Percentiles rank a stretch among this genome's conserved stretches.
Conservation (phyloP, 129 eudicot genomes). For the Silybum marianum region DNA sequence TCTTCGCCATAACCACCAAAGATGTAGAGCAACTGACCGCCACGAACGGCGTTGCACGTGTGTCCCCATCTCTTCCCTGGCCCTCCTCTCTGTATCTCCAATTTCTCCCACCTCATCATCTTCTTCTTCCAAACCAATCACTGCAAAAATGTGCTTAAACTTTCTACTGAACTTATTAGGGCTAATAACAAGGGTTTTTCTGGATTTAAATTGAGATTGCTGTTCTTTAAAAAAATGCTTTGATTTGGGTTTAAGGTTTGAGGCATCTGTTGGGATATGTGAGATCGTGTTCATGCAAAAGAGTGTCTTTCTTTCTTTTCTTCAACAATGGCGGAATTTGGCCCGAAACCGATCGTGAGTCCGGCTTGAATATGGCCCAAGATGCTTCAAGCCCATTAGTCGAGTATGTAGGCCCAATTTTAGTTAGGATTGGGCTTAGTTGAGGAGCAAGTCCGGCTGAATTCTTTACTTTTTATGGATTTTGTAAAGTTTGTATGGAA, state of each 20-base stretch:
- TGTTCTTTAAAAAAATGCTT: not conserved
- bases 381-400: not conserved
- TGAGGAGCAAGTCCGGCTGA: too few relatives aligned
- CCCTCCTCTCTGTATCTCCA: constrained; percentile 48
- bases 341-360: not conserved
- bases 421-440: too few relatives aligned
- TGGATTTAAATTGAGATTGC: not conserved
- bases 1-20: constrained; percentile 94
- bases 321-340: not conserved
- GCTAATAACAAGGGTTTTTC: constrained; percentile 22
- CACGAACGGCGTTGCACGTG: constrained; percentile 90
- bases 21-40: constrained; percentile 84
- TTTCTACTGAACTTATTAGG: constrained; percentile 17
- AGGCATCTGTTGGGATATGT: constrained; percentile 26
- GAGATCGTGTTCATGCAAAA: constrained; percentile 24
- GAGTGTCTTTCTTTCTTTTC: not conserved
- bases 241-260: constrained; percentile 31
- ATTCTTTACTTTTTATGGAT: too few relatives aligned
- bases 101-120: constrained; percentile 86
- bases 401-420: not conserved
- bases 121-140: constrained; percentile 1
- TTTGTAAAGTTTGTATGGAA: too few relatives aligned
- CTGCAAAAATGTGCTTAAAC: constrained; percentile 16
- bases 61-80: constrained; percentile 99
- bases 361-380: not conserved